Evolutionary conservation across 2,329 filamentous ascomycete genomes (phyloP), one percentile per base, ranked within the genome.

Genomic region (Diaporthe sp.): DNA sequence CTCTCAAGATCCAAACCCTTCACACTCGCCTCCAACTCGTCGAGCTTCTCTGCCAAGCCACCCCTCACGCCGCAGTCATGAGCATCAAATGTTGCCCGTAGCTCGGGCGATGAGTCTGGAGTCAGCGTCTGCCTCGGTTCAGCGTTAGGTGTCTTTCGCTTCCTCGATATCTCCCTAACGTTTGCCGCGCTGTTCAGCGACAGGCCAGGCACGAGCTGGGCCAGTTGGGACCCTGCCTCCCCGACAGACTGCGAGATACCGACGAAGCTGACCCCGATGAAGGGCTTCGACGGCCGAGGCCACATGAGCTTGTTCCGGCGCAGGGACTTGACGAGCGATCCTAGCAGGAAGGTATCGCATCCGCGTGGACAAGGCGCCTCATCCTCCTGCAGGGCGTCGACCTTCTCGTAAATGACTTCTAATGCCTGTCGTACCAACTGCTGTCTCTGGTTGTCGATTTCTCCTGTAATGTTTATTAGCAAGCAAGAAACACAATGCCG

Each of bases 381-480:
- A 25, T 71, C 72, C n/a, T 74, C 61, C 17, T 74, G 61, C 28
- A 82, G 77, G 12, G 73, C 50, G 58, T 80, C 79, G 45, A 82
- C 70, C 10, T 78, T 73, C 15, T 70, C 47, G 72, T 80, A 74
- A 10, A 83, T 52, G 5, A 77, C 42, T 22, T 74, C 70, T 17
- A 81, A 69, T 13, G 80, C 76, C 35, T 77, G 60, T 5, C 57
- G 72, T 40, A 82, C 75, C 2, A 80, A 75, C 45, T 77, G 69
- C 73, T 81, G 79, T 12, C 81, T 79, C 68, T 80, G 77, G 10
- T 50, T 55, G 67, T 83, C 80, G 68, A 83, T 80, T 70, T 79
- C 76, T 19, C 78, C 79, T 78, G 73, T 5, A 22, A 17, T 12
- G 0, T 2, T 33, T 22, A 64, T 76, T 13, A 74, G 38, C 8